These are phyloP conservation scores for Iris macrosiphon DNA, from an alignment of 106 monocot genomes.

Conservation along the genomic window DNA sequence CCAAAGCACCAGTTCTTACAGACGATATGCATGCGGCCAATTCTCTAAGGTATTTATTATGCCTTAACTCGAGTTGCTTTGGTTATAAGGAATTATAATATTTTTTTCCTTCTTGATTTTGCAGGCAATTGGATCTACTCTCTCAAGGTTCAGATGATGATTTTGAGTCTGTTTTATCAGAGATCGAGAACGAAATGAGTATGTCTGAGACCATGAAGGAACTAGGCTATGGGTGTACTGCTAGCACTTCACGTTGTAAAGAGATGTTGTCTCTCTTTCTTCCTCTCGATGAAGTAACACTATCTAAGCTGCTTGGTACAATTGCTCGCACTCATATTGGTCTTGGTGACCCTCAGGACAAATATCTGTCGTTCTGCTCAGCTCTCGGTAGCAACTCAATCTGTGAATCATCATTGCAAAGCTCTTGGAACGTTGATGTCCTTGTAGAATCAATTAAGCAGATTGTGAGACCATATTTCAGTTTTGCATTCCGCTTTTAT, in stretches of 20 bases:
- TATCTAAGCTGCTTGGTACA: conserved; percentile 64
- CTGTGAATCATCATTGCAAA: conserved; percentile 34
- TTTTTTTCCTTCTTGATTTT: neutral
- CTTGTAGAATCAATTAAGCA: conserved; percentile 76
- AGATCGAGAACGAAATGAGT: conserved; percentile 70
- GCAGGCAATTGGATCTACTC: conserved; percentile 44
- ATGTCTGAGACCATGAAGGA: conserved; percentile 70
- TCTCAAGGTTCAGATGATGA: conserved; percentile 28
- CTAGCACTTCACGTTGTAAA: conserved; percentile 39
- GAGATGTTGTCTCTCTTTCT: conserved; percentile 66
- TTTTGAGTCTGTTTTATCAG: conserved; percentile 62
- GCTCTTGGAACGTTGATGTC: conserved; percentile 73
- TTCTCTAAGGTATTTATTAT: conserved; percentile 31
- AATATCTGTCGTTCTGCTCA: conserved; percentile 46
- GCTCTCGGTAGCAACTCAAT: conserved; percentile 35
- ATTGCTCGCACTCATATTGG: conserved; percentile 39
- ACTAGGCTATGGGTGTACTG: conserved; percentile 79
- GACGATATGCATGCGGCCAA: conserved; percentile 17
- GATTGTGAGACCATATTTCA: conserved; percentile 42
- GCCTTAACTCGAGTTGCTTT: no score
- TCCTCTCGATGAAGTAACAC: conserved; percentile 61
- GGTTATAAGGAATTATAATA: neutral
- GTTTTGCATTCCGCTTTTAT: neutral
- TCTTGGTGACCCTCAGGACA: conserved; percentile 45
- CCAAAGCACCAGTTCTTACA: conserved; percentile 24